These are phyloP conservation scores for Physcia stellaris DNA, from an alignment of 495 filamentous ascomycete genomes.

Conservation along the genomic window DNA sequence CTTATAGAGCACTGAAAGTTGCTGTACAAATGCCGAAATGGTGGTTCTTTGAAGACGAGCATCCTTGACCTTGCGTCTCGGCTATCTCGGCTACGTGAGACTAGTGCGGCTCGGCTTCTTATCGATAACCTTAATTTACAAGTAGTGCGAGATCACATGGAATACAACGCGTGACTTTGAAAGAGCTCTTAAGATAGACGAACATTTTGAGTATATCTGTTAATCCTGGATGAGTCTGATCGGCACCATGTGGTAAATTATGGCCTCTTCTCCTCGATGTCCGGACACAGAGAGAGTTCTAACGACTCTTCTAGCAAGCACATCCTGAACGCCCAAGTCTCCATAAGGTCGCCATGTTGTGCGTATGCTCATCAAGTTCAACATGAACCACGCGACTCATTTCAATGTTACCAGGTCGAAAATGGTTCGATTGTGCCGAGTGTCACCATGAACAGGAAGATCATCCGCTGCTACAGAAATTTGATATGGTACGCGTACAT, in stretches of 20 bases:
- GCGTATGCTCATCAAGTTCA: conserved; percentile 20
- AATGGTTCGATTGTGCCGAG: conserved; percentile 98
- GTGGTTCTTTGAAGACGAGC: too few relatives aligned
- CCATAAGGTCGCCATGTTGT: conserved; percentile 94
- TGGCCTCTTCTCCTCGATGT: neutral
- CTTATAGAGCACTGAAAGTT: too few relatives aligned
- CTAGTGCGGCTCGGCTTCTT: too few relatives aligned
- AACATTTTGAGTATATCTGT: too few relatives aligned
- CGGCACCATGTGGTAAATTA: conserved; percentile 12
- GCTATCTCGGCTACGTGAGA: too few relatives aligned
- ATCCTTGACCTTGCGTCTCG: too few relatives aligned
- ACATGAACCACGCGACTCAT: neutral
- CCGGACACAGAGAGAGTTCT: neutral
- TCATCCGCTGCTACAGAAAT: conserved; percentile 59
- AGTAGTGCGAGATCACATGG: too few relatives aligned
- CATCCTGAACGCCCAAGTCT: conserved; percentile 92
- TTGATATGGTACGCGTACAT: conserved; percentile 66
- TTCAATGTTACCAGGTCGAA: conserved; percentile 45
- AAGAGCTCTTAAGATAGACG: too few relatives aligned
- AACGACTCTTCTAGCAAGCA: conserved; percentile 54
- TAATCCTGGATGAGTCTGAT: too few relatives aligned
- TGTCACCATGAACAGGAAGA: conserved; percentile 74
- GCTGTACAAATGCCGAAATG: too few relatives aligned
- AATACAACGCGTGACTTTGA: too few relatives aligned
- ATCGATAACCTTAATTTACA: too few relatives aligned